These are phyloP conservation scores for Leishmania tarentolae DNA, from an alignment of 208 protist species.

Conservation along the genomic window DNA sequence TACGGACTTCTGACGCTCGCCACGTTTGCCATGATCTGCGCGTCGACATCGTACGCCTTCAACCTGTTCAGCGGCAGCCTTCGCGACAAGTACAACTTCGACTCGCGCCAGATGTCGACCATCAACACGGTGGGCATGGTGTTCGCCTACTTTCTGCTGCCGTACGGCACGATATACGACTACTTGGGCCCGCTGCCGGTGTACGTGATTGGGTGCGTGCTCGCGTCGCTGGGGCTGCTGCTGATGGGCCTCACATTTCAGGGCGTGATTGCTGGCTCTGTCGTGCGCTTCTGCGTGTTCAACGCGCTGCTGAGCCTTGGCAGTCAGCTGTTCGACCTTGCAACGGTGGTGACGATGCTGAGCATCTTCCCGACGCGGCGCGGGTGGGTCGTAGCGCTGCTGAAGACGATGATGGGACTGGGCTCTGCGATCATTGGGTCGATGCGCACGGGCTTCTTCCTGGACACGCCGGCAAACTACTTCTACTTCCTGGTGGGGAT, in stretches of 20 bases:
- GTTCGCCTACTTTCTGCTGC: conserved; percentile 43
- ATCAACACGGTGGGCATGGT: conserved; percentile 55
- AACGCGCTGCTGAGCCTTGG: conserved; percentile 46
- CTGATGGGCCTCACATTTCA: conserved; percentile 55
- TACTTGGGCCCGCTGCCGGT: conserved; percentile 49
- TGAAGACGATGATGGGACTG: conserved; percentile 75
- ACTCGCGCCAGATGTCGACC: conserved; percentile 51
- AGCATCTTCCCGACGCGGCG: conserved; percentile 53
- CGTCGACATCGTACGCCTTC: conserved; percentile 57
- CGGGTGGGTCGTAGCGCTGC: conserved; percentile 58
- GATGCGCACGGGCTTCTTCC: conserved; percentile 64
- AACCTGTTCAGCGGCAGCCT: conserved; percentile 57
- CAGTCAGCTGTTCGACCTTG: conserved; percentile 57
- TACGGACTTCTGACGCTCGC: conserved; percentile 43
- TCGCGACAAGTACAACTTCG: conserved; percentile 40
- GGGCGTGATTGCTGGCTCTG: conserved; percentile 38
- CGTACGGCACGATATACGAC: conserved; percentile 58
- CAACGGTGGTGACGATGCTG: conserved; percentile 49
- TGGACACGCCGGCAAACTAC: conserved; percentile 25
- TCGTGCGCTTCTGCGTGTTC: conserved; percentile 42
- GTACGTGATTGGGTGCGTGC: conserved; percentile 31
- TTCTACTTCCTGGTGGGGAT: conserved; percentile 65
- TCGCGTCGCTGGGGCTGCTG: conserved; percentile 38
- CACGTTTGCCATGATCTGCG: conserved; percentile 43
- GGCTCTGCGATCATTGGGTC: conserved; percentile 60